Evolutionary conservation across 2,329 filamentous ascomycete species (phyloP), one percentile per base, ranked within the genome.

Genomic region (Colletotrichum higginsianum): DNA sequence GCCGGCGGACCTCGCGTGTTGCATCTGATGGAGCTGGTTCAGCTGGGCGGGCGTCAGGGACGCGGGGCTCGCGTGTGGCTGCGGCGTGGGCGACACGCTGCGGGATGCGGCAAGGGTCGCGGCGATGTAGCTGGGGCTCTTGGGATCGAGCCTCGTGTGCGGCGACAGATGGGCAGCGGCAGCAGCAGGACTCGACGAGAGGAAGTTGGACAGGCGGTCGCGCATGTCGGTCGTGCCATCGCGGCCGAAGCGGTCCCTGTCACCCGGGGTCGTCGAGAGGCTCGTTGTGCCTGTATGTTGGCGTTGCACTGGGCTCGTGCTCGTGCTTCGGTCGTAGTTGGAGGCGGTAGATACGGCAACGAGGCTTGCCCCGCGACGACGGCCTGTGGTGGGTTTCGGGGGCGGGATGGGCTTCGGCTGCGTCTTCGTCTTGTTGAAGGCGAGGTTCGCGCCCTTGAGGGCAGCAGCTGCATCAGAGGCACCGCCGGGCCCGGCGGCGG

Each of bases 51-150:
- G 66, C 30, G 70, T 64, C 61, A 72, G n/a, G 18, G 47, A 61
- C 3, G 47, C 44, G 23, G 71, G 72, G 55, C 58, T 70, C 42
- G 62, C 18, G 44, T 72, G 64, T 38, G 47, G 60, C 58, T 74
- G 71, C 13, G 68, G 71, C n/a, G 58, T 74, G 7, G 73, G 74
- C 42, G 73, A 73, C n/a, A 65, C 73, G 44, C 73, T 73, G 2
- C 73, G 49, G 30, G 73, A 75, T 23, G 73, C 69, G 2, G 89
- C 90, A 35, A 91, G 80, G 40, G 86, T 89, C 15, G 90, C 90
- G 15, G 90, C 90, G 73, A 91, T 88, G 72, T 88, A 87, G 6
- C 89, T 92, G 7, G 90, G 86, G 56, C 87, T 91, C 70, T 86
- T 87, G 16, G 82, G 77, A 67, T 85, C 85, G 66, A 77, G 67